Conservation (phyloP, 331 rosid genomes). For the Cydonia oblonga region DNA sequence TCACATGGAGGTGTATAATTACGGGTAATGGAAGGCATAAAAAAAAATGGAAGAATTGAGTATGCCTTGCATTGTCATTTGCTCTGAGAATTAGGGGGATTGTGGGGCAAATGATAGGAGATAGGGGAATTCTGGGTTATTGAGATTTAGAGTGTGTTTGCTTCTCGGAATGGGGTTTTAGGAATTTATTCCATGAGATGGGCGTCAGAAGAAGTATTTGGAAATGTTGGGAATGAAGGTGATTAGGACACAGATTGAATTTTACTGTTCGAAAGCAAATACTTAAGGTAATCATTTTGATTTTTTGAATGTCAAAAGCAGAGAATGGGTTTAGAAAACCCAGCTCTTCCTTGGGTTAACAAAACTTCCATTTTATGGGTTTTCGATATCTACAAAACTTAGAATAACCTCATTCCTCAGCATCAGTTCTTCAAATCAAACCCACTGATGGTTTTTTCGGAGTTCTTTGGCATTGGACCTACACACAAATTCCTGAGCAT, state of each 20-base stretch:
- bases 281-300: neutral
- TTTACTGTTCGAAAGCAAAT: neutral
- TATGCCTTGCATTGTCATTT: neutral
- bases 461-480: neutral
- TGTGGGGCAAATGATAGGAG: neutral
- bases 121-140: neutral
- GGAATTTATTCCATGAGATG: neutral
- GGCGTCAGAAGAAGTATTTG: neutral
- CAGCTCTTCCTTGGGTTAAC: neutral
- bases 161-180: neutral
- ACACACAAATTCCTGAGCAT: neutral
- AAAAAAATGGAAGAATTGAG: neutral
- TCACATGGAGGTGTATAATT: neutral
- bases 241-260: neutral
- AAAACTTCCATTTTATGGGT: neutral
- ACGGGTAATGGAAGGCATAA: neutral
- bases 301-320: neutral
- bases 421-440: neutral
- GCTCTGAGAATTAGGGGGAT: neutral
- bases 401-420: neutral
- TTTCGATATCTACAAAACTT: neutral
- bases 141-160: neutral
- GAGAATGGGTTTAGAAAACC: neutral
- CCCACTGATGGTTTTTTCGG: neutral
- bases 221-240: neutral